Base-by-base conservation (phyloP, 169 alveolate genomes). In the Eimeria acervulina region DNA sequence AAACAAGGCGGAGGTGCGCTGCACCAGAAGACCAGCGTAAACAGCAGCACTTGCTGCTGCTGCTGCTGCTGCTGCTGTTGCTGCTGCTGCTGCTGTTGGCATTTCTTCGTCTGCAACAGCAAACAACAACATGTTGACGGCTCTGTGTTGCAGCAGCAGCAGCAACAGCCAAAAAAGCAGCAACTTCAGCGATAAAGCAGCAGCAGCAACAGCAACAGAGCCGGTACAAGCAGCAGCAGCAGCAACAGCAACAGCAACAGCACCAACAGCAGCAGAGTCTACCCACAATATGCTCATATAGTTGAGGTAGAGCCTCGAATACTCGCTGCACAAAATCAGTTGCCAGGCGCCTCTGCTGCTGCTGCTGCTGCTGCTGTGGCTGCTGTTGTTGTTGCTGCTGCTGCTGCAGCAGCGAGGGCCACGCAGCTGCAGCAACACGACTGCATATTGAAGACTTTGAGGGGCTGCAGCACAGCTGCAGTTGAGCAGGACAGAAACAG, bases 21-120 rank as follows among this genome's bases (percentile, higher is more conserved):
- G 36, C 55, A 21, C 87, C 87, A 76, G 31, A 76, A 76, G 36
- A 76, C 51, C 87, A 76, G 8, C 61, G 87, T 76, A 40, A 76
- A 76, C 61, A 76, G 87, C 87, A 76, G 87, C 87, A 76, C n/a
- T 38, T 76, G 87, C 87, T 76, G 87, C 87, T 76, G 87, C 87
- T 76, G 87, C 87, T 40, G 87, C 51, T 76, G 33, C 61, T 76
- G 61, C 87, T 76, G 61, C 55, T 76, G 87, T 8, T 40, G 87
- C 87, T 76, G 87, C 87, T 76, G 51, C 87, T 76, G 51, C 55
- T 17, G 33, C 59, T 76, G 7, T n/a, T 70, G 51, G n/a, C n/a
- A n/a, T n/a, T n/a, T n/a, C 33, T 76, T 15, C 87, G 3, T 33
- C 87, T 38, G 87, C 87, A 72, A 42, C 83, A 72, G 44, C 8